Base-by-base conservation (phyloP, 2,329 filamentous ascomycete genomes). In the Ophiostoma populinum region DNA sequence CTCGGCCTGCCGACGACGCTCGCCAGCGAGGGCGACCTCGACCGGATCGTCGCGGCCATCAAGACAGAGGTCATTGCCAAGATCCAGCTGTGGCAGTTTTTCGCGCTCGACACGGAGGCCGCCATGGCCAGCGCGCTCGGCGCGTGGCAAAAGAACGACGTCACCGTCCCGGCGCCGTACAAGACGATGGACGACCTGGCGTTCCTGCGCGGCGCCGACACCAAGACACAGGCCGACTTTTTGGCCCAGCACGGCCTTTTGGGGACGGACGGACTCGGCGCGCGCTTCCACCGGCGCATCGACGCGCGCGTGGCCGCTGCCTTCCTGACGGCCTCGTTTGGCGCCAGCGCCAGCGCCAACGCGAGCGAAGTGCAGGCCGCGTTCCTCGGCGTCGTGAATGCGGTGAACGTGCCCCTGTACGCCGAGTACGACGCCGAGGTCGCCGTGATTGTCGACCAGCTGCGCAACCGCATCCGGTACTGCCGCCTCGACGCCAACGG, bases 381-480 rank as follows among this genome's bases (percentile, higher is more conserved):
- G 51, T 54, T 80, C 43, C 56, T 58, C 3, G 59, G 69, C 36
- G 65, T 93, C 25, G 57, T 95, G 11, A 78, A 95, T 46, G 78
- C 83, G 33, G 61, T 90, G 46, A 98, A 98, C 48, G 63, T 94
- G 22, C 70, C 78, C 2, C 80, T 87, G 49, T 98, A 98, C 59
- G 70, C 77, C 43, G 90, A 98, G 55, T 98, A 92, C 52, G 85
- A 98, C 50, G 61, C 59, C 15, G 90, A 98, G 51, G 64, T 80
- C 9, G 70, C 70, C 18, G 80, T 80, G 43, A 90, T 93, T 44
- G 66, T 93, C 37, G 76, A 94, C 42, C 87, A 98, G 55, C 61
- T 95, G 18, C 92, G 79, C 62, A 92, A 94, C 52, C 77, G 92
- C 41, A 81, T 86, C 59, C 94, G 93, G 55, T 98, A 98, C 58